A percentile compares a stretch with the other conserved stretches of the same genome.
These are phyloP conservation scores for Fusarium sp. DNA, from an alignment of 2,329 filamentous ascomycete genomes.

Conservation along the genomic window DNA sequence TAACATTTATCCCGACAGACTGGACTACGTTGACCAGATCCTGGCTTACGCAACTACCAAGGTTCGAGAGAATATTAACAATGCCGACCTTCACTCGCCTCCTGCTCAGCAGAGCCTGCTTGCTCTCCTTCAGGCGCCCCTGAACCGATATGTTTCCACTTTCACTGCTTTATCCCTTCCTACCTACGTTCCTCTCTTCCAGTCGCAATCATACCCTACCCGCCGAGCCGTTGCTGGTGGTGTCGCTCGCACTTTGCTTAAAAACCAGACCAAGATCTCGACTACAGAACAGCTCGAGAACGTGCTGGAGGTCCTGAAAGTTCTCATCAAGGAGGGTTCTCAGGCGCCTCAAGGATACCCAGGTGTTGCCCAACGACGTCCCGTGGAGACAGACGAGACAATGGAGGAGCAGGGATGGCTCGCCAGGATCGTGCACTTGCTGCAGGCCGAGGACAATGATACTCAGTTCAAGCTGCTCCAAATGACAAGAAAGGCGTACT, in stretches of 20 bases:
- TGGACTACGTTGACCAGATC: constrained; percentile 96
- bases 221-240: constrained; percentile 90
- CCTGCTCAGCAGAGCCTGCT: constrained; percentile 89
- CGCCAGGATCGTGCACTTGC: constrained; percentile 88
- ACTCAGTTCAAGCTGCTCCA: constrained; percentile 95
- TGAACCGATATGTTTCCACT: constrained; percentile 89
- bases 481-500: constrained; percentile 84
- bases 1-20: constrained; percentile 90
- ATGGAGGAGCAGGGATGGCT: constrained; percentile 98
- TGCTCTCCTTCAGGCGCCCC: constrained; percentile 86
- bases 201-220: constrained; percentile 92
- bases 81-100: constrained; percentile 91
- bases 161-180: constrained; percentile 96
- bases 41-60: constrained; percentile 88
- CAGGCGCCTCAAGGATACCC: constrained; percentile 87
- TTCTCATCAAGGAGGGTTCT: constrained; percentile 91
- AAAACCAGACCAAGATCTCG: constrained; percentile 81
- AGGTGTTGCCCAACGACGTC: constrained; percentile 78
- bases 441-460: constrained; percentile 86
- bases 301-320: constrained; percentile 86
- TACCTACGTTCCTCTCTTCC: constrained; percentile 88
- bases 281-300: constrained; percentile 85
- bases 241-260: constrained; percentile 82
- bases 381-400: constrained; percentile 91
- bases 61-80: constrained; percentile 88